Evolutionary conservation across 2,329 filamentous ascomycete species (phyloP).

Genomic region (Teratosphaeria nubilosa): DNA sequence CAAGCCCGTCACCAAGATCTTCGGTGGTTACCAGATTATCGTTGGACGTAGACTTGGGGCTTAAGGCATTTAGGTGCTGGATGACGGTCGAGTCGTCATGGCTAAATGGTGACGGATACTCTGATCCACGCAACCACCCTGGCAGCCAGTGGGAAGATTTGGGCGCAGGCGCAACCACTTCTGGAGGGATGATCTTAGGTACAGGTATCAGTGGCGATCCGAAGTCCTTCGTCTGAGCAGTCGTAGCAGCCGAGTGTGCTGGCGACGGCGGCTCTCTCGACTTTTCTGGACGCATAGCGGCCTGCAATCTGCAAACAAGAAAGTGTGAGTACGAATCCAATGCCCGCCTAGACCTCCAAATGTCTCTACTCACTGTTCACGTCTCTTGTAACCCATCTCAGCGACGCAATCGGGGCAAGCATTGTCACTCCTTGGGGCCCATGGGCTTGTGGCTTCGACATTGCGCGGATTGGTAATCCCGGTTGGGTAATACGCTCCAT

Average conservation of each 20-base stretch:
- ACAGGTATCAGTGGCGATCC: neutral
- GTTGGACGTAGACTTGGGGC: neutral
- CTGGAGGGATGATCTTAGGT: neutral
- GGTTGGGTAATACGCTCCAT: slow-evolving; percentile 21
- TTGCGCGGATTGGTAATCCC: slow-evolving; percentile 16
- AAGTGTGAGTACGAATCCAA: neutral
- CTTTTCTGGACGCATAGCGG: slow-evolving; percentile 10
- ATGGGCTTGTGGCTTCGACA: slow-evolving; percentile 23
- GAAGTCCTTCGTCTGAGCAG: neutral
- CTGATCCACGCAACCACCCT: neutral
- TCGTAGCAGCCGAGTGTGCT: neutral
- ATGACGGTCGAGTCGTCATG: neutral
- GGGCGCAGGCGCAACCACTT: neutral
- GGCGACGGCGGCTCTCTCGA: neutral
- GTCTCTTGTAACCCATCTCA: slow-evolving; percentile 18
- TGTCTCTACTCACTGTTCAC: neutral
- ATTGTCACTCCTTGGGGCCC: slow-evolving; percentile 4
- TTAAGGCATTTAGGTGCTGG: neutral
- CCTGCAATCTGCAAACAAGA: neutral
- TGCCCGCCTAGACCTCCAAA: neutral
- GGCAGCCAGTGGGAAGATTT: neutral
- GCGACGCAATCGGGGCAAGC: slow-evolving; percentile 23
- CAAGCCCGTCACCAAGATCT: slow-evolving; percentile 30
- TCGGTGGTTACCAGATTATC: slow-evolving; percentile 1
- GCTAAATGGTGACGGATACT: neutral